These are phyloP conservation scores for Colletotrichum musae DNA, from an alignment of 2,329 filamentous ascomycete genomes.

Conservation along the genomic window DNA sequence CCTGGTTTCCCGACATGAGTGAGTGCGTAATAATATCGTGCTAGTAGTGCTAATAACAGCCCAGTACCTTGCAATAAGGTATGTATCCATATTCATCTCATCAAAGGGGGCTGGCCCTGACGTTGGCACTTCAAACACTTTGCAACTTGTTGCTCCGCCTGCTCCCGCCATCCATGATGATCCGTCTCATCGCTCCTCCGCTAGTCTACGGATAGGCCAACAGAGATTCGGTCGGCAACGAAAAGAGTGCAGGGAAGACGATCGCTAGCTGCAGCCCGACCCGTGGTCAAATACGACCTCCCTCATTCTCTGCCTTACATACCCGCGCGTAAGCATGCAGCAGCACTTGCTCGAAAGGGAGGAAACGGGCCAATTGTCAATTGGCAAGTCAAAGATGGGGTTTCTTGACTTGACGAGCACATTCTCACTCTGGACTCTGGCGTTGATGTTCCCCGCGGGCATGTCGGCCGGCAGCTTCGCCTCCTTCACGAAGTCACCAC, in stretches of 20 bases:
- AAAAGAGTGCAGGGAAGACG: slow-evolving; percentile 15
- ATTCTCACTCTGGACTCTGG: no score
- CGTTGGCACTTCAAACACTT: slow-evolving; percentile 7
- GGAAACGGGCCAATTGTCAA: neutral
- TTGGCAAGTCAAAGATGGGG: neutral
- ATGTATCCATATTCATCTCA: no score
- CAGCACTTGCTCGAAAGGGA: slow-evolving; percentile 1
- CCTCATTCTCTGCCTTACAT: neutral
- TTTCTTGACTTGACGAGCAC: no score
- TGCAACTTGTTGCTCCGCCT: slow-evolving; percentile 11
- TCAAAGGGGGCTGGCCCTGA: neutral
- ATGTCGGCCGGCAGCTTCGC: no score
- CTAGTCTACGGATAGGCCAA: neutral
- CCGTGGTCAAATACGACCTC: slow-evolving; percentile 9
- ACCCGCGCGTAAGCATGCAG: slow-evolving; percentile 23
- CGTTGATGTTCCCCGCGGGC: no score
- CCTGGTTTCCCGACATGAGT: slow-evolving; percentile 2
- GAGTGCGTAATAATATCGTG: no score
- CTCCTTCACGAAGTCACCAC: neutral
- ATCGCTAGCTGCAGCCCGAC: slow-evolving; percentile 28
- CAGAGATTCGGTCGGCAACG: slow-evolving; percentile 17
- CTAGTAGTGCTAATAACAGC: no score
- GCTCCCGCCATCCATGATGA: slow-evolving; percentile 9
- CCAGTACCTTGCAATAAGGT: no score
- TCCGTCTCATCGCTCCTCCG: neutral